These are phyloP conservation scores for Lomentospora prolificans DNA, from an alignment of 2,329 filamentous ascomycete genomes.

Conservation along the genomic window DNA sequence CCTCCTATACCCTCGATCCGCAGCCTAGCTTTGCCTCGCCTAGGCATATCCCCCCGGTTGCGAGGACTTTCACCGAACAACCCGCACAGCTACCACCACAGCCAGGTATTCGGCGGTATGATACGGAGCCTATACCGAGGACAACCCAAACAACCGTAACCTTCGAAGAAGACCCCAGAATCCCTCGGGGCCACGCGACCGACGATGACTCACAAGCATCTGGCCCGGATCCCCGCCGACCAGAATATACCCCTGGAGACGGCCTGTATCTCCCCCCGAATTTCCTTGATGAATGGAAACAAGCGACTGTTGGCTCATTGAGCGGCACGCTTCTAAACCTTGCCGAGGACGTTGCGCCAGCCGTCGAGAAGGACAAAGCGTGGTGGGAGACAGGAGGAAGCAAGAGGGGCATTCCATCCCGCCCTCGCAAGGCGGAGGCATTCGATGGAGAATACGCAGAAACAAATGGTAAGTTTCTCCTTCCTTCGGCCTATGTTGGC, in stretches of 20 bases:
- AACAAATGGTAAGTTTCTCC: conserved; percentile 31
- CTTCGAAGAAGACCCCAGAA: conserved; percentile 1
- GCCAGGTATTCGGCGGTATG: conserved; percentile 2
- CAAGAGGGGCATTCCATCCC: conserved; percentile 35
- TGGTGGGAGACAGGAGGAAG: conserved; percentile 66
- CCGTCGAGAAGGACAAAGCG: conserved; percentile 42
- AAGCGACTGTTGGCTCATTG: conserved; percentile 53
- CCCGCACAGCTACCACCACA: not conserved
- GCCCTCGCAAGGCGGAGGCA: conserved; percentile 47
- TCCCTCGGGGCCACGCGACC: not conserved
- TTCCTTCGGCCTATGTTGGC: not conserved
- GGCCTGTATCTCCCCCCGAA: conserved; percentile 48
- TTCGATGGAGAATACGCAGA: conserved; percentile 62
- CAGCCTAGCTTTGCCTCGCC: not conserved
- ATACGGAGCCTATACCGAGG: conserved; percentile 6
- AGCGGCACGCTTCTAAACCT: conserved; percentile 51
- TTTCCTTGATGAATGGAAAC: conserved; percentile 65
- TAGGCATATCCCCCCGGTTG: not conserved
- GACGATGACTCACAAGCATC: not conserved
- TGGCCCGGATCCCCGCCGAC: not conserved
- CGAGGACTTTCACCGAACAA: not conserved
- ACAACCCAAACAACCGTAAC: conserved; percentile 8
- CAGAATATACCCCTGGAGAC: conserved; percentile 28
- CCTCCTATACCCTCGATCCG: not conserved
- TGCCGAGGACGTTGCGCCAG: conserved; percentile 23